Evolutionary conservation across 2,329 filamentous ascomycete genomes (phyloP).

Genomic region (Cordyceps javanica): DNA sequence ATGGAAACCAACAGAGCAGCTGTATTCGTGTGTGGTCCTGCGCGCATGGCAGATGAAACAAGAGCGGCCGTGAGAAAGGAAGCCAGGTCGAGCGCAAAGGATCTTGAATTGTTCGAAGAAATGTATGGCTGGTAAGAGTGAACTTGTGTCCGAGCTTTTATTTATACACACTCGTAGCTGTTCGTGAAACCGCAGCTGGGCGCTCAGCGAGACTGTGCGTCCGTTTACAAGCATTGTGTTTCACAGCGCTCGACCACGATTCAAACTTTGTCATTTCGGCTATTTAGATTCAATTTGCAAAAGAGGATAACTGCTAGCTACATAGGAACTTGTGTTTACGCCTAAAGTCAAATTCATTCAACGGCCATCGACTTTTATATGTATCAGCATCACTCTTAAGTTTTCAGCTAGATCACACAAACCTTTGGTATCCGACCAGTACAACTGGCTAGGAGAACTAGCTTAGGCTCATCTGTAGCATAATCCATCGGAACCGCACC

Average conservation of each 20-base stretch:
- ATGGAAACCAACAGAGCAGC: constrained; percentile 20
- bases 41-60: constrained; percentile 30
- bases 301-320: background rate
- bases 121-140: constrained; percentile 25
- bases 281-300: background rate
- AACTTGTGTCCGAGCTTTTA: background rate
- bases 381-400: background rate
- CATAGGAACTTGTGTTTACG: background rate
- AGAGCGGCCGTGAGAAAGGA: constrained; percentile 24
- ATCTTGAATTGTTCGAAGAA: constrained; percentile 28
- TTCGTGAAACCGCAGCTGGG: background rate
- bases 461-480: constrained; percentile 1
- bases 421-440: background rate
- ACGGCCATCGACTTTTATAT: background rate
- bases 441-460: no score
- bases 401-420: background rate
- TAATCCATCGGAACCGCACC: constrained; percentile 9
- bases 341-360: background rate
- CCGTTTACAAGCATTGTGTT: background rate
- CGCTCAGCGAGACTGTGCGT: background rate
- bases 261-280: no score
- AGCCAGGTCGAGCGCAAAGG: constrained; percentile 16
- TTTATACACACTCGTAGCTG: background rate
- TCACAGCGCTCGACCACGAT: background rate
- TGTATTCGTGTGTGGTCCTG: constrained; percentile 32